Base-by-base conservation (phyloP, 164 flowering plant genomes). In the Cinnamomum micranthum region DNA sequence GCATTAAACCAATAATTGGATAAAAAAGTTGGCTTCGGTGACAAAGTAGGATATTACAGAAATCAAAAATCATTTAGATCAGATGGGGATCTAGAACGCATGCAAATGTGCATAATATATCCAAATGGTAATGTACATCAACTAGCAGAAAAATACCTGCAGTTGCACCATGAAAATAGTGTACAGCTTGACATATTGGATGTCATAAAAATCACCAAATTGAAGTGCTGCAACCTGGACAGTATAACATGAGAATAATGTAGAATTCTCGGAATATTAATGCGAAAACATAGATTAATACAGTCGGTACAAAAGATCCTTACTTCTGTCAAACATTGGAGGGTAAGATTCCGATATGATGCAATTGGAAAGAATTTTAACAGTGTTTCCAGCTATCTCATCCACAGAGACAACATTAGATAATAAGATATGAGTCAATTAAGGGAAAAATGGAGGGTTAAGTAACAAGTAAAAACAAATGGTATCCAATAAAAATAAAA, bases 311-410 rank as follows among this genome's bases (percentile, higher is more conserved):
- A 23, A 10, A 27, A 19, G 35, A 27, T n/a, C 22, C 50, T 31
- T 78, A 92, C 99, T 97, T 95, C 99, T 20, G 97, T 91, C 65
- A 95, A 85, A 80, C 98, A 93, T 74, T 95, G 97, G 24, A 95
- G 93, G 17, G 98, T 89, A 50, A 95, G 95, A 82, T 95, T 95
- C 66, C 98, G 88, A 81, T 92, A 95, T 22, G 94, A 70, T 69
- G 94, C 88, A 69, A 87, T 62, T 1, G 97, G 97, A 65, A 95
- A 94, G 78, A 92, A 90, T 47, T 91, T 93, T 22, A 93, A 81
- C n/a, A 95, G 90, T 70, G 92, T 95, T 76, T 95, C 97, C 81
- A 95, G 88, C 99, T 95, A 81, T 64, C 72, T 75, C 41, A 31
- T 50, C 27, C 28, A 73, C n/a, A 68, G 25, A 19, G 51, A 79